Percentiles rank a stretch among this genome's conserved stretches.
These are phyloP conservation scores for Parsonsia alboflavescens DNA, from an alignment of 257 asterid species.

Conservation along the genomic window DNA sequence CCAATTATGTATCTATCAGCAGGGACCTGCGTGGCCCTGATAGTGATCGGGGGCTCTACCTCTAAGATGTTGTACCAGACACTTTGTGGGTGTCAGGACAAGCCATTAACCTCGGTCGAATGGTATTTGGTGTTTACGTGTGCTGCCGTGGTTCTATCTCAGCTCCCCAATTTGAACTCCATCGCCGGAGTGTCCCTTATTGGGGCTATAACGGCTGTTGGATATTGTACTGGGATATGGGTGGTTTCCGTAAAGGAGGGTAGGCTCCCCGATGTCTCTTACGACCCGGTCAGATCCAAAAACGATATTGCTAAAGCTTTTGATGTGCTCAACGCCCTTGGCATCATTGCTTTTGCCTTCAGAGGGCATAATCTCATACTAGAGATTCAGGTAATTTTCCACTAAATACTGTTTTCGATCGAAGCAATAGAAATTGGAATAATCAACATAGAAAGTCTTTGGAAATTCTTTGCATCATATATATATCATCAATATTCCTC, in stretches of 20 bases:
- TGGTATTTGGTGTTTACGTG: constrained; percentile 89
- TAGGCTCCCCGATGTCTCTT: constrained; percentile 56
- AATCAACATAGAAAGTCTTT: too few species aligned
- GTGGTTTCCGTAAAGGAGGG: constrained; percentile 61
- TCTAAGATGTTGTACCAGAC: constrained; percentile 53
- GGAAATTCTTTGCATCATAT: too few species aligned
- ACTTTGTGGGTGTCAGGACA: constrained; percentile 53
- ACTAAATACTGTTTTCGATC: too few species aligned
- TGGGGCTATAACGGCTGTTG: constrained; percentile 81
- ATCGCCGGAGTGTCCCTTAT: constrained; percentile 80
- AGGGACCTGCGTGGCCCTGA: constrained; percentile 75
- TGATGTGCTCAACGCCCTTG: constrained; percentile 71
- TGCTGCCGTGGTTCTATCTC: constrained; percentile 70
- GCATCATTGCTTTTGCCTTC: constrained; percentile 83
- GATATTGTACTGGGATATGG: constrained; percentile 79
- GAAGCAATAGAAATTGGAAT: not conserved
- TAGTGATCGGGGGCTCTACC: constrained; percentile 80
- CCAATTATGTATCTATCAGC: constrained; percentile 73
- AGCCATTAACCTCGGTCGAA: constrained; percentile 60
- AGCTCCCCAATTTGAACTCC: constrained; percentile 87
- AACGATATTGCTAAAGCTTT: constrained; percentile 36
- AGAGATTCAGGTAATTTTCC: constrained; percentile 66
- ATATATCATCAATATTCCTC: too few species aligned
- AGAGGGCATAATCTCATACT: constrained; percentile 91
- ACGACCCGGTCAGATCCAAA: constrained; percentile 40